A percentile compares a stretch with the other conserved stretches of the same genome.
Evolutionary conservation across 2,329 filamentous ascomycete genomes (phyloP).

Genomic region (Thyridium curvatum): DNA sequence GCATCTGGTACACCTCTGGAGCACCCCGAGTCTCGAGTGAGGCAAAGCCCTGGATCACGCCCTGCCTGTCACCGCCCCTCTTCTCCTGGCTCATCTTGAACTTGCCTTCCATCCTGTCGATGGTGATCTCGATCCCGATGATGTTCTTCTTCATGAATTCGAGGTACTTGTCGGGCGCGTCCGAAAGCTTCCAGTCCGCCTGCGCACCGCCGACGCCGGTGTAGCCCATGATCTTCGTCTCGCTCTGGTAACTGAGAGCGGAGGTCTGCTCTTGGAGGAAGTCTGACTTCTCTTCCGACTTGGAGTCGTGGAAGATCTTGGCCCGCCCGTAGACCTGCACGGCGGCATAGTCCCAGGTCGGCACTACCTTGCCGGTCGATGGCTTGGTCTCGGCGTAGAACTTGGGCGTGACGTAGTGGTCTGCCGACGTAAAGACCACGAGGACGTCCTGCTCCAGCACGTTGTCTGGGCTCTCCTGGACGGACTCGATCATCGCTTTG

Average conservation of each 20-base stretch:
- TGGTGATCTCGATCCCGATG: constrained; percentile 53
- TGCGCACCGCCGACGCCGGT: constrained; percentile 23
- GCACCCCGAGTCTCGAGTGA: constrained; percentile 21
- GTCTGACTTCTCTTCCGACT: constrained; percentile 30
- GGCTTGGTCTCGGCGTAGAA: constrained; percentile 64
- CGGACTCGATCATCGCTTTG: constrained; percentile 50
- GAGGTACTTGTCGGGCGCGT: constrained; percentile 51
- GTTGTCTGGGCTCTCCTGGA: constrained; percentile 10
- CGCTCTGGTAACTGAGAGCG: constrained; percentile 41
- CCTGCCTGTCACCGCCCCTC: constrained; percentile 42
- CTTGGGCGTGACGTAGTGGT: constrained; percentile 63
- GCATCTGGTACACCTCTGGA: constrained; percentile 21
- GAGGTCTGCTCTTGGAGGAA: constrained; percentile 47
- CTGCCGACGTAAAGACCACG: constrained; percentile 53
- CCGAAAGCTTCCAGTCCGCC: constrained; percentile 46
- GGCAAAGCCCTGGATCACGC: constrained; percentile 51
- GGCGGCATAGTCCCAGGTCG: constrained; percentile 65
- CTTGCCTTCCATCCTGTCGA: constrained; percentile 51
- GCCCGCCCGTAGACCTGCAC: constrained; percentile 57
- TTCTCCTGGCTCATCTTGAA: constrained; percentile 64
- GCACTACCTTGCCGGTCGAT: constrained; percentile 57
- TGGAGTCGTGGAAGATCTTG: constrained; percentile 44
- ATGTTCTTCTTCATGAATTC: constrained; percentile 52
- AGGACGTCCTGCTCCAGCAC: constrained; percentile 48
- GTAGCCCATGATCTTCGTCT: constrained; percentile 52